A percentile compares a stretch with the other conserved stretches of the same genome.
Conservation (phyloP, 2,329 filamentous ascomycete genomes). For the Chrysoporthe austroafricana region DNA sequence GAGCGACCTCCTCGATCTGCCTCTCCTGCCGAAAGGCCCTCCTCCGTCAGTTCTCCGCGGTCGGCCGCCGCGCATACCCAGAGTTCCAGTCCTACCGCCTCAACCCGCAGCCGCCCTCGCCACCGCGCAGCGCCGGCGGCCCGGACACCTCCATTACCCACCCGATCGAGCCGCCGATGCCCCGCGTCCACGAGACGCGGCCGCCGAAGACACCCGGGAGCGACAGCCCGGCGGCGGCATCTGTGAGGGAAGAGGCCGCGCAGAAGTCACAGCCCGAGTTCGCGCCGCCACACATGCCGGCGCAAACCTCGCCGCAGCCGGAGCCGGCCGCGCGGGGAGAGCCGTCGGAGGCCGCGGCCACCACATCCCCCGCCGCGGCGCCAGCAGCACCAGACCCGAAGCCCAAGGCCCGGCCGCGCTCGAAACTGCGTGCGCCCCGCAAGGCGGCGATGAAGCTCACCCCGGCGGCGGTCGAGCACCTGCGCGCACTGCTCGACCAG, state of each 20-base stretch:
- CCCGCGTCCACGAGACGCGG: conserved; percentile 58
- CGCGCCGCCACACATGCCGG: conserved; percentile 37
- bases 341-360: not conserved
- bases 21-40: conserved; percentile 46
- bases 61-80: conserved; percentile 33
- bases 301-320: conserved; percentile 32
- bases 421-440: conserved; percentile 70
- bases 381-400: conserved; percentile 42
- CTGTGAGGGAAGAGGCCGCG: conserved; percentile 64
- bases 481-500: conserved; percentile 76
- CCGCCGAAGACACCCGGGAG: conserved; percentile 40
- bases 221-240: conserved; percentile 31
- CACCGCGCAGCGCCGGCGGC: conserved; percentile 48
- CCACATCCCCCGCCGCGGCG: conserved; percentile 7
- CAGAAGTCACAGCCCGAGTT: conserved; percentile 64
- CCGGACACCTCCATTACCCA: conserved; percentile 53
- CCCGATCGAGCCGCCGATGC: conserved; percentile 45
- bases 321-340: conserved; percentile 4
- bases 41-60: conserved; percentile 48
- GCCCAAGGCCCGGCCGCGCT: conserved; percentile 55
- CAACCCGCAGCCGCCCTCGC: conserved; percentile 44
- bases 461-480: conserved; percentile 75
- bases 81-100: conserved; percentile 59
- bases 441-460: conserved; percentile 93
- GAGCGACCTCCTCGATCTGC: conserved; percentile 43